Evolutionary conservation across 2,329 filamentous ascomycete species (phyloP).

Genomic region (Beauveria caledonica): DNA sequence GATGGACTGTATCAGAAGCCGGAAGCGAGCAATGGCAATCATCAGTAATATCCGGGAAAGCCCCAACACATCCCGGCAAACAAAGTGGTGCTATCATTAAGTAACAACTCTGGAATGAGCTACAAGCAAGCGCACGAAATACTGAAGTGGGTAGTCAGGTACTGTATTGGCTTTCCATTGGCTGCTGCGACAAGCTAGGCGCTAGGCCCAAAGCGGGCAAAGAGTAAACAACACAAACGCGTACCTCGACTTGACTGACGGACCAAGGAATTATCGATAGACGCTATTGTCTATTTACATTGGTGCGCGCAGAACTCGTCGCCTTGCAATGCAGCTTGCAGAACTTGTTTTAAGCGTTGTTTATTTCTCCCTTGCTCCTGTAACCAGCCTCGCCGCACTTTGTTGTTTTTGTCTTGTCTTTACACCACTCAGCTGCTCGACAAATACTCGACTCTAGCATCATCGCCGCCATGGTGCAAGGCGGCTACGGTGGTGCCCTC

Average conservation of each 20-base stretch:
- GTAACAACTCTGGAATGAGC: neutral
- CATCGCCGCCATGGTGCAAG: slow-evolving; percentile 47
- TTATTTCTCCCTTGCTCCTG: neutral
- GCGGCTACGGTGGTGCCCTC: slow-evolving; percentile 55
- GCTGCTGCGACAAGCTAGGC: neutral
- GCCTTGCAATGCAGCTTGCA: neutral
- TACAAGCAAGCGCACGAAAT: neutral
- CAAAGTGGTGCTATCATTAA: neutral
- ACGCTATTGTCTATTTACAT: neutral
- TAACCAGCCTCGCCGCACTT: neutral
- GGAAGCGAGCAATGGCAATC: neutral
- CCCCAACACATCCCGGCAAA: neutral
- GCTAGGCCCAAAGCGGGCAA: slow-evolving; percentile 27
- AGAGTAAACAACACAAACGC: slow-evolving; percentile 36
- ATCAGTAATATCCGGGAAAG: neutral
- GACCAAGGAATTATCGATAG: slow-evolving; percentile 9
- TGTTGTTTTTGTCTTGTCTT: neutral
- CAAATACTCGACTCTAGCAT: neutral
- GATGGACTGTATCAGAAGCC: neutral
- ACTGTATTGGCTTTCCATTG: neutral
- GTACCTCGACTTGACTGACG: slow-evolving; percentile 13
- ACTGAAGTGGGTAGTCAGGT: neutral
- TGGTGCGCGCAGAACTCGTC: neutral
- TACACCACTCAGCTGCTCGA: slow-evolving; percentile 14
- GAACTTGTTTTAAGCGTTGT: slow-evolving; percentile 11